These are phyloP conservation scores for Haplosporangium sp. DNA, from an alignment of 371 early-diverging fungal genomes.

Conservation along the genomic window DNA sequence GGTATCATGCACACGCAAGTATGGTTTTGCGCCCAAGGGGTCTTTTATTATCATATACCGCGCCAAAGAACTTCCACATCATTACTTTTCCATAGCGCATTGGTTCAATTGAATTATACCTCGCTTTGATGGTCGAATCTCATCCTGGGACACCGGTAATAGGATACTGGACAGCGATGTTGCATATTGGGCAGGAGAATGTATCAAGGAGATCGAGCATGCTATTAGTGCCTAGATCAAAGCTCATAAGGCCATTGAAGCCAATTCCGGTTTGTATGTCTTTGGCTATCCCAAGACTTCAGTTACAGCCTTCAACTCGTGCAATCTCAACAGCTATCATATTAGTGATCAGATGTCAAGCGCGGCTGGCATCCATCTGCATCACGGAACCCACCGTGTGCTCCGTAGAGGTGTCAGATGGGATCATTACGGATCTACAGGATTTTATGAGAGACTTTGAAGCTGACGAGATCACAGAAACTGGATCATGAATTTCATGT, in stretches of 20 bases:
- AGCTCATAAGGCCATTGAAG: conserved; percentile 63
- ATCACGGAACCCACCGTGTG: conserved; percentile 88
- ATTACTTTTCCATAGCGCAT: conserved; percentile 91
- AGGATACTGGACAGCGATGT: conserved; percentile 95
- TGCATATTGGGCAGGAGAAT: conserved; percentile 89
- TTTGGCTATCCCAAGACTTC: conserved; percentile 88
- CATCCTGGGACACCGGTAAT: conserved; percentile 94
- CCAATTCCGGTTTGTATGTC: conserved; percentile 81
- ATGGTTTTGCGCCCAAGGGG: conserved; percentile 97
- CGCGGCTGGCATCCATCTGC: conserved; percentile 91
- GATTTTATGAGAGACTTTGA: conserved; percentile 76
- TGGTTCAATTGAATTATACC: conserved; percentile 98
- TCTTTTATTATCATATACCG: conserved; percentile 96
- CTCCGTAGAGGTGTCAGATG: conserved; percentile 76
- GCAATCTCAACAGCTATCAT: conserved; percentile 81
- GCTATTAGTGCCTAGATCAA: conserved; percentile 82
- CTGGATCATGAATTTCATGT: conserved; percentile 88
- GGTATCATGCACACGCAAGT: conserved; percentile 97
- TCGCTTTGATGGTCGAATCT: conserved; percentile 94
- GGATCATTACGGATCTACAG: conserved; percentile 83
- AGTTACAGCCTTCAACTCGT: conserved; percentile 85
- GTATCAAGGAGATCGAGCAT: conserved; percentile 81
- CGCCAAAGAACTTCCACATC: conserved; percentile 80
- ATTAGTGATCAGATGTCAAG: conserved; percentile 82
- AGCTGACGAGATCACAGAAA: conserved; percentile 75